Evolutionary conservation across 2,329 filamentous ascomycete genomes (phyloP), one percentile per base, ranked within the genome.

Genomic region (Elsinoe ampelina): DNA sequence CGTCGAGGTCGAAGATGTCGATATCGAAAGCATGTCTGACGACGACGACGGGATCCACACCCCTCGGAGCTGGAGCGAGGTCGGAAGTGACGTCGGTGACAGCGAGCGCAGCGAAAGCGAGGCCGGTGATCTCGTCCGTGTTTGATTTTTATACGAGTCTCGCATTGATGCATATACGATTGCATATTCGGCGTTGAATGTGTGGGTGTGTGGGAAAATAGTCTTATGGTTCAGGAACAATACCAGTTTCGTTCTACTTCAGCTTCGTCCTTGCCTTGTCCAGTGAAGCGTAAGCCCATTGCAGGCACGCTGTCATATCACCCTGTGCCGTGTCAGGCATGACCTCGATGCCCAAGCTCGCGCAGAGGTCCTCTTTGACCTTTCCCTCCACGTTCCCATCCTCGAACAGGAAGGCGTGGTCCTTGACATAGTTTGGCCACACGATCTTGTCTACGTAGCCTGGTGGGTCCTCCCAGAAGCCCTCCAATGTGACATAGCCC

Each of bases 371-470:
- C 15, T 72, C 67, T 39, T 80, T 74, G 8, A 84, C 66, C 47
- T 71, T 65, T 0, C 80, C 80, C 63, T 86, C 70, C 8, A 89
- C 86, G 66, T 91, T 75, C 0, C 81, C 85, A 6, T 74, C 72
- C 61, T 84, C 71, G 67, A 96, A 93, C 69, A 98, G 75, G 78
- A 88, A 95, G 19, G 76, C 75, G 72, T 97, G 91, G 64, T 89
- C 82, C 55, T 80, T 77, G 2, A 87, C 87, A 70, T 96, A 97
- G 65, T 95, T 92, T 2, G 92, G 92, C 93, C 93, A 98, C 3
- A 98, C 93, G 56, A 98, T 80, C 68, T 87, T 81, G 68, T 97
- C 91, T 36, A 97, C 90, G 69, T 97, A 98, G 0, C 89, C 91
- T 0, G 89, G 89, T 0, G 93, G 93, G 70, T 98, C 93, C 57